Base-by-base conservation (phyloP, 768 basidiomycete genomes). In the Tricholoma saponaceum region DNA sequence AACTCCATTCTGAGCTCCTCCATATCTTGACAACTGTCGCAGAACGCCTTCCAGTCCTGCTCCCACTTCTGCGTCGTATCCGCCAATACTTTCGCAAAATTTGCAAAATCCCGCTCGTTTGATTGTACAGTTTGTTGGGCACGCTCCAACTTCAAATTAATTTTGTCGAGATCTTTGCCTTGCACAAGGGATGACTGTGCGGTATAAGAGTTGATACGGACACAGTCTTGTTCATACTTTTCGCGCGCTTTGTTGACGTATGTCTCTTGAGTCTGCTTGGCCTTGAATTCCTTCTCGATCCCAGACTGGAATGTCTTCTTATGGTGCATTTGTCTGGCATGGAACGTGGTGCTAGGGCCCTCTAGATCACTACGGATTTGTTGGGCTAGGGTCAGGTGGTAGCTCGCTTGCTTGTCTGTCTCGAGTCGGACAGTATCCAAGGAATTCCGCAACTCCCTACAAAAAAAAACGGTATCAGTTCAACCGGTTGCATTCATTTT, bases 1-100 rank as follows among this genome's bases (percentile, higher is more conserved):
- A 96, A 92, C 59, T 95, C 92, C 67, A 95, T 74, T n/a, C 97
- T 83, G 58, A 95, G 88, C 64, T 98, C 95, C 66, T 99, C 97
- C 51, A 97, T 74, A 74, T 99, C 97, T 72, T 99, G 97, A 60
- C 92, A 92, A 44, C 83, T 84, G 71, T 99, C 97, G 67, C 93
- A 95, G 73, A 97, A 98, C 2, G 76, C 76, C 72, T 92, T 95
- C 97, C 97, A 99, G 58, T 92, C 89, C 60, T 81, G 78, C 68
- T 97, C 95, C 97, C 96, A 98, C 66, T 89, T 89, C 51, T 75
- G 79, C 20, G 82, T 79, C 13, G 92, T 96, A 51, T 92, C 90
- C 62, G 85, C 83, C 39, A 97, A 71, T 0, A 85, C 87, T 55
- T 83, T 83, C 2, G 90, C 84, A 68, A 94, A 95, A 67, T 90